Evolutionary conservation across 2,329 filamentous ascomycete genomes (phyloP).

Genomic region (Aureobasidium sp.): DNA sequence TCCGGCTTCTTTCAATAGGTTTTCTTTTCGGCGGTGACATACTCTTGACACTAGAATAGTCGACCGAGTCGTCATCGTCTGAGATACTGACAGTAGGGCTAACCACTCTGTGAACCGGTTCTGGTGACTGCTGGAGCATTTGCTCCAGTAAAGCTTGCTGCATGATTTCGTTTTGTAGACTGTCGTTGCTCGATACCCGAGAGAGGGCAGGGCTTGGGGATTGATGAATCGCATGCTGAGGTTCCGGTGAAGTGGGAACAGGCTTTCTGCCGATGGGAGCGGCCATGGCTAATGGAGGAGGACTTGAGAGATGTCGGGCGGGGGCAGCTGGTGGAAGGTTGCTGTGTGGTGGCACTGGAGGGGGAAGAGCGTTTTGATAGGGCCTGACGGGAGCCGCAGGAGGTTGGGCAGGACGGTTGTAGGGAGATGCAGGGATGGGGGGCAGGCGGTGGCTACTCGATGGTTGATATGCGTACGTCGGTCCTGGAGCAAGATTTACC

Average conservation of each 20-base stretch:
- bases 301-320: neutral
- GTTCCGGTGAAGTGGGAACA: neutral
- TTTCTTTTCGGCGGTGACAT: conserved; percentile 35
- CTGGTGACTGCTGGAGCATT: conserved; percentile 24
- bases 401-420: conserved; percentile 25
- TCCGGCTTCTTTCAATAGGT: conserved; percentile 58
- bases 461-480: conserved; percentile 17
- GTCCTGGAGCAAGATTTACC: conserved; percentile 16
- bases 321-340: conserved; percentile 16
- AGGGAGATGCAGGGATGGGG: conserved; percentile 40
- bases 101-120: conserved; percentile 16
- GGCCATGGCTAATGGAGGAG: neutral
- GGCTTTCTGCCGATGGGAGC: conserved; percentile 1
- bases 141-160: conserved; percentile 37
- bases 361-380: conserved; percentile 20
- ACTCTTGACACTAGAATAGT: conserved; percentile 62
- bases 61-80: conserved; percentile 53
- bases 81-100: conserved; percentile 43
- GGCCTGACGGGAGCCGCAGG: neutral
- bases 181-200: conserved; percentile 29
- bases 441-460: conserved; percentile 25
- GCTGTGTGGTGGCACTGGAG: conserved; percentile 19
- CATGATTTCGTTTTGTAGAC: conserved; percentile 35
- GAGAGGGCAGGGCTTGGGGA: conserved; percentile 16
- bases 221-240: neutral